These are phyloP conservation scores for Trichoderma brevicompactum DNA, from an alignment of 2,329 filamentous ascomycete genomes.

Conservation along the genomic window DNA sequence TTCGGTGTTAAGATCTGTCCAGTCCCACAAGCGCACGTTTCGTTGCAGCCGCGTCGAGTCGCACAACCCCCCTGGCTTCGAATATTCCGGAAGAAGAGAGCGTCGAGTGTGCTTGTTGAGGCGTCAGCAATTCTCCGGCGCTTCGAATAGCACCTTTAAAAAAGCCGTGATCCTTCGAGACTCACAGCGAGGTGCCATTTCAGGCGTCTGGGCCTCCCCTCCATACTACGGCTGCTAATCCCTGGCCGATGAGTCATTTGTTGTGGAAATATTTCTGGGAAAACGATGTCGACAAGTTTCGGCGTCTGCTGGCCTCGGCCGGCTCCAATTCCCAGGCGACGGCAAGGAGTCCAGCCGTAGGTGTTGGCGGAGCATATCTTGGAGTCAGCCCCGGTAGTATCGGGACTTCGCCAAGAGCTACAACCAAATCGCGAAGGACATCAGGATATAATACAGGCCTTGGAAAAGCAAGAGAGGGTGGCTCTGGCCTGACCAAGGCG, in stretches of 20 bases:
- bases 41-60: slow-evolving; percentile 8
- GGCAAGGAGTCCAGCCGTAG: slow-evolving; percentile 58
- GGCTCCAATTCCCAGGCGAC: slow-evolving; percentile 60
- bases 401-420: slow-evolving; percentile 55
- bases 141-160: slow-evolving; percentile 74
- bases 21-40: slow-evolving; percentile 16
- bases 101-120: slow-evolving; percentile 4
- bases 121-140: slow-evolving; percentile 38
- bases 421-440: slow-evolving; percentile 56
- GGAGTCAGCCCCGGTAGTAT: slow-evolving; percentile 48
- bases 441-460: slow-evolving; percentile 54
- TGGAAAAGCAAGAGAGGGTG: slow-evolving; percentile 51
- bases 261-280: slow-evolving; percentile 97
- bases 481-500: slow-evolving; percentile 52
- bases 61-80: slow-evolving; percentile 9
- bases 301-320: slow-evolving; percentile 79
- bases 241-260: slow-evolving; percentile 82
- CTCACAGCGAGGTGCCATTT: slow-evolving; percentile 84
- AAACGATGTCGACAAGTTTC: slow-evolving; percentile 96
- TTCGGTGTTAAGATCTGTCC: slow-evolving; percentile 15
- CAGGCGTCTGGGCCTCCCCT: slow-evolving; percentile 52
- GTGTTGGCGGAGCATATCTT: slow-evolving; percentile 39
- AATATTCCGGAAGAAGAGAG: not conserved
- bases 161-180: slow-evolving; percentile 82
- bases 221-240: slow-evolving; percentile 27